A percentile compares a stretch with the other conserved stretches of the same genome.
Evolutionary conservation across 441 rosid genomes (phyloP).

Genomic region (Monsonia emarginata): DNA sequence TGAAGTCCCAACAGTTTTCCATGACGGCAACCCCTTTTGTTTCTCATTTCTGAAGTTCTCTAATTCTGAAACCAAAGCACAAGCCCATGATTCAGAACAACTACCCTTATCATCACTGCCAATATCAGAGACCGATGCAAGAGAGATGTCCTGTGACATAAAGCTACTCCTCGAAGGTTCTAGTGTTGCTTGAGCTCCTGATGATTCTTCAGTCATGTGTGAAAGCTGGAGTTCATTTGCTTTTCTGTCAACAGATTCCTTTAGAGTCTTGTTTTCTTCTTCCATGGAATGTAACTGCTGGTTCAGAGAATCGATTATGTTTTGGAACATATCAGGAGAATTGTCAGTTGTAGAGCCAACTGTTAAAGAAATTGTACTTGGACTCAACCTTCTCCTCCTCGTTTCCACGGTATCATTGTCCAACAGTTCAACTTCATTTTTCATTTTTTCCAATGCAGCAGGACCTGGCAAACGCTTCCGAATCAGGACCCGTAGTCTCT

Average conservation of each 20-base stretch:
- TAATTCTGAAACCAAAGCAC: slow-evolving; percentile 59
- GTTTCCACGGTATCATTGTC: slow-evolving; percentile 38
- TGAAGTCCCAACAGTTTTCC: slow-evolving; percentile 37
- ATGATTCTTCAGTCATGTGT: too few species aligned
- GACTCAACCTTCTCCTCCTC: slow-evolving; percentile 40
- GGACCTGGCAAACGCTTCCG: slow-evolving; percentile 78
- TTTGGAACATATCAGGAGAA: slow-evolving; percentile 26
- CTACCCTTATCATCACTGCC: slow-evolving; percentile 51
- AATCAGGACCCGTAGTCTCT: slow-evolving; percentile 59
- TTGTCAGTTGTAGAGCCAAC: slow-evolving; percentile 26
- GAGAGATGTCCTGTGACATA: slow-evolving; percentile 35
- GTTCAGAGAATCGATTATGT: slow-evolving; percentile 41
- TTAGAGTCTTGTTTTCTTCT: slow-evolving; percentile 74
- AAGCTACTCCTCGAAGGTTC: slow-evolving; percentile 33
- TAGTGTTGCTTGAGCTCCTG: slow-evolving; percentile 24
- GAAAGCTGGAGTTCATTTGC: slow-evolving; percentile 66
- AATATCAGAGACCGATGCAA: slow-evolving; percentile 42
- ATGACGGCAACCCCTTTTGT: slow-evolving; percentile 27
- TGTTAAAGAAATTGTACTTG: slow-evolving; percentile 25
- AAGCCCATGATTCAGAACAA: slow-evolving; percentile 62
- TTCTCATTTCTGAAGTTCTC: slow-evolving; percentile 53
- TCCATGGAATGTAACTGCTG: slow-evolving; percentile 50
- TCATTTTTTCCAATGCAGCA: slow-evolving; percentile 65
- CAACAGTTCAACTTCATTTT: slow-evolving; percentile 56
- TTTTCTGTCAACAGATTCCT: slow-evolving; percentile 40